A percentile compares a stretch with the other conserved stretches of the same genome.
phyloP scores from a whole-genome alignment of 163 green algal species.

The Chloromonas sp. region DNA sequence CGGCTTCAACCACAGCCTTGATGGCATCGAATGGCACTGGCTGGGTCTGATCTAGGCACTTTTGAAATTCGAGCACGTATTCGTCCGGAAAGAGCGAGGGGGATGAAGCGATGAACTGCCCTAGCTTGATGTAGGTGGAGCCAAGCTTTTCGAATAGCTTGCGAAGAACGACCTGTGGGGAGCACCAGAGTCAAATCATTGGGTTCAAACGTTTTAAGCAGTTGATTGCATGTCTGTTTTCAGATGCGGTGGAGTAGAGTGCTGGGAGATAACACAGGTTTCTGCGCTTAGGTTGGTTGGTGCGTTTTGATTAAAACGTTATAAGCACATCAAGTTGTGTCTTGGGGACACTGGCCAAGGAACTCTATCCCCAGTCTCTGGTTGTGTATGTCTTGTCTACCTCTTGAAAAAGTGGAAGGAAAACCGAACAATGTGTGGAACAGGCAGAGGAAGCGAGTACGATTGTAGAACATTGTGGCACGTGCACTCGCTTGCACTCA shows the following conservation, averaged over 20 bases:
- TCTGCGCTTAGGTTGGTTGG: not conserved
- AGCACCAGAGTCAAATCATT: not conserved
- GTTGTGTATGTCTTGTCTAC: not conserved
- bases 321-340: not conserved
- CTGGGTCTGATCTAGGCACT: conserved; percentile 80
- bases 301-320: not conserved
- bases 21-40: conserved; percentile 71
- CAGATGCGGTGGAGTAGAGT: not conserved
- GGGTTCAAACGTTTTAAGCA: not conserved
- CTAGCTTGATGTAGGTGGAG: conserved; percentile 96
- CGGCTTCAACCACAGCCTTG: conserved; percentile 66
- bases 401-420: too few relatives aligned
- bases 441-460: too few relatives aligned
- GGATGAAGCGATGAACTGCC: conserved; percentile 92
- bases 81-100: conserved; percentile 92
- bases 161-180: conserved; percentile 18
- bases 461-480: too few relatives aligned
- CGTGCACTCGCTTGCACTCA: too few relatives aligned
- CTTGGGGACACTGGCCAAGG: not conserved
- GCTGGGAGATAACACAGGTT: not conserved
- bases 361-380: not conserved
- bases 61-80: conserved; percentile 95
- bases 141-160: conserved; percentile 93
- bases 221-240: not conserved
- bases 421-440: too few relatives aligned